Conservation (phyloP, 2,329 filamentous ascomycete genomes). For the Fusarium mexicanum region DNA sequence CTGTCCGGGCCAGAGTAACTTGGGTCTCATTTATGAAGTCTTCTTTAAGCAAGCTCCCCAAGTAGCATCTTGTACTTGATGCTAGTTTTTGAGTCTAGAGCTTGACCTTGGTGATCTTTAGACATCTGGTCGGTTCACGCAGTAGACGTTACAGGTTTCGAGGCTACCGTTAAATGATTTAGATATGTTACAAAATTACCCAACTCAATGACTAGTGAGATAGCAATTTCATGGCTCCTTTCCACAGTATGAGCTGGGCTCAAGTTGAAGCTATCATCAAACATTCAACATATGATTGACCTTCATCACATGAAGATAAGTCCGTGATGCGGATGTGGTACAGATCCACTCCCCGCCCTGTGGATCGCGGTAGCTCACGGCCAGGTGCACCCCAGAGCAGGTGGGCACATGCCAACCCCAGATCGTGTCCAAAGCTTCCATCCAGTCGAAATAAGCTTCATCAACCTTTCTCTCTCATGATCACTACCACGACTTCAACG, state of each 20-base stretch:
- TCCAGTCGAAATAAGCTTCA: conserved; percentile 1
- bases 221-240: neutral
- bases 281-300: neutral
- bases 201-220: fast-evolving
- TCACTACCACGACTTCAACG: neutral
- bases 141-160: neutral
- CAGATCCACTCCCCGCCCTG: conserved; percentile 30
- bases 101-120: neutral
- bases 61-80: neutral
- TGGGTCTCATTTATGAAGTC: too few species aligned
- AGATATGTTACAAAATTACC: too few species aligned
- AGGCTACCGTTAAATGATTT: neutral
- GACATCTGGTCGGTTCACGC: neutral
- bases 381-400: conserved; percentile 31
- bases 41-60: neutral
- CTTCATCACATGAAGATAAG: conserved; percentile 29
- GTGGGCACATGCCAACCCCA: conserved; percentile 37
- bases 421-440: conserved; percentile 24
- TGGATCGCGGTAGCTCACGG: conserved; percentile 33
- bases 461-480: conserved; percentile 6
- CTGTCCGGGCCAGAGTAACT: neutral
- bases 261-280: neutral
- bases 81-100: neutral
- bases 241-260: too few species aligned
- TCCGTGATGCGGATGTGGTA: conserved; percentile 23